Percentiles rank a stretch among this genome's conserved stretches.
phyloP scores from a whole-genome alignment of 768 basidiomycete species.

The Arthromyces matolae region DNA sequence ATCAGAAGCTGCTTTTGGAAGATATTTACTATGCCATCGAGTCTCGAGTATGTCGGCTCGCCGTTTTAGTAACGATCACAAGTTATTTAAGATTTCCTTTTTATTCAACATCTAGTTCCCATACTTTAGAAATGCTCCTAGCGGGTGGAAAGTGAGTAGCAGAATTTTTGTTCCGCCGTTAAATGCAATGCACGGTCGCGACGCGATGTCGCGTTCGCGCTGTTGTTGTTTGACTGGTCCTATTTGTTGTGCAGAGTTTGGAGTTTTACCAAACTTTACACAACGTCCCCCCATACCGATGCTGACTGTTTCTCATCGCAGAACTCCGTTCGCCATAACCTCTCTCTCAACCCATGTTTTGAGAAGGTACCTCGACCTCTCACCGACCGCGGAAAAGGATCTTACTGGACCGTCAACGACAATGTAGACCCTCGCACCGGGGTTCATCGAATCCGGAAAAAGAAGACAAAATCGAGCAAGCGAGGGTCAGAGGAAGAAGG shows the following conservation, averaged over 20 bases:
- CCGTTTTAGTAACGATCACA: conserved; percentile 1
- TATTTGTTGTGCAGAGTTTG: conserved; percentile 55
- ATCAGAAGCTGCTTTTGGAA: conserved; percentile 79
- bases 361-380: conserved; percentile 90
- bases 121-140: conserved; percentile 81
- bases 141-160: conserved; percentile 84
- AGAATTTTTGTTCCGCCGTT: background rate
- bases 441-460: conserved; percentile 85
- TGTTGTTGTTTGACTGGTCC: conserved; percentile 63
- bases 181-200: conserved; percentile 7
- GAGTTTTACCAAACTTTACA: conserved; percentile 27
- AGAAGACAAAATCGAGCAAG: conserved; percentile 64
- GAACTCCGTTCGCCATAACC: conserved; percentile 90
- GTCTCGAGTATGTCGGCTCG: conserved; percentile 59
- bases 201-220: conserved; percentile 49
- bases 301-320: conserved; percentile 33
- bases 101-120: conserved; percentile 57
- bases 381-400: conserved; percentile 87
- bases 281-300: conserved; percentile 15
- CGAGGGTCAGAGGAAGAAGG: conserved; percentile 55
- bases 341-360: conserved; percentile 87
- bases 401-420: conserved; percentile 91
- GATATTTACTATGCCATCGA: conserved; percentile 93
- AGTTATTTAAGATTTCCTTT: background rate
- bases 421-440: conserved; percentile 87